Base-by-base conservation (phyloP, 768 basidiomycete species). In the Zangia roseola region DNA sequence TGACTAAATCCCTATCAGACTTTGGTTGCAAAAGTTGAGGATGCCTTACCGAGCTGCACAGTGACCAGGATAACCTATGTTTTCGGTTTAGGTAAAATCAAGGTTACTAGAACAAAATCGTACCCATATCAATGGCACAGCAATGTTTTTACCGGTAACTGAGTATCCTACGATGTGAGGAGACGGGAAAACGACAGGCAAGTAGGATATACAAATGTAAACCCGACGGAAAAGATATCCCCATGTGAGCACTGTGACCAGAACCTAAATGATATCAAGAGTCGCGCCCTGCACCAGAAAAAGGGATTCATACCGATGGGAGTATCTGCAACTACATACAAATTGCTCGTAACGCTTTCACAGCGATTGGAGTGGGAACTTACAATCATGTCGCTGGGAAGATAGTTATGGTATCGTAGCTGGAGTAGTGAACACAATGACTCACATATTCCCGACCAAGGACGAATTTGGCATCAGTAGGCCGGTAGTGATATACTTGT, bases 191-290 rank as follows among this genome's bases (percentile, higher is more conserved):
- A n/a, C n/a, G n/a, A n/a, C n/a, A 10, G 10, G n/a, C 3, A 8
- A 9, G 17, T 2, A 16, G 8, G 19, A 43, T 41, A 21, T 13
- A 49, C 47, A 19, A 17, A 43, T 13, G 19, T 42, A 49, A 2
- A 49, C 37, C n/a, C 47, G 34, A 31, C 43, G 43, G 16, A 43
- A 6, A 10, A 49, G 33, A 19, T 37, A 43, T 3, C 47, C 47
- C 19, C 43, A 41, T 10, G 33, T 24, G 12, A 28, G 13, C 14
- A 49, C 2, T 13, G 41, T 20, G 5, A 37, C 40, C n/a, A 49
- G 19, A 2, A 7, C 10, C 47, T 49, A 14, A 8, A 37, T 10
- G 1, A 37, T 16, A 34, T 49, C 23, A 49, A 12, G 7, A n/a
- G 13, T 9, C 19, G 13, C 37, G 17, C n/a, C 16, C 13, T 10